phyloP scores from a whole-genome alignment of 768 basidiomycete genomes.

The Suillus luteus region DNA sequence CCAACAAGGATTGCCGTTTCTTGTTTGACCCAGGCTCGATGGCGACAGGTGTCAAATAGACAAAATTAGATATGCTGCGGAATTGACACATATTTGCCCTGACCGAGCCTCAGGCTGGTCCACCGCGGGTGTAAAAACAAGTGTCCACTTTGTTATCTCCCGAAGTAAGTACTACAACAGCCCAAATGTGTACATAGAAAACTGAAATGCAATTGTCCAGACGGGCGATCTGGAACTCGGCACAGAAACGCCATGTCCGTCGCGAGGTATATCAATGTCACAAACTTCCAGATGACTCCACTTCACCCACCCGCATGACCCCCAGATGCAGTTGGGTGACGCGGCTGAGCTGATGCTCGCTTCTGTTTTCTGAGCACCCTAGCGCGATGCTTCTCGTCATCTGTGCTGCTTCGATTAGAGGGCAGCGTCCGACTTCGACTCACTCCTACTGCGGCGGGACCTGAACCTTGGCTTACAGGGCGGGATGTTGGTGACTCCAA shows the following conservation, averaged over 20 bases:
- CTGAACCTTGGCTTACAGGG: constrained; percentile 31
- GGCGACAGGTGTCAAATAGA: not conserved
- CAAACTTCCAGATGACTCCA: constrained; percentile 1
- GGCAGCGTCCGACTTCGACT: constrained; percentile 70
- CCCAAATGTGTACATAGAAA: constrained; percentile 1
- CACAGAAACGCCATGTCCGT: not conserved
- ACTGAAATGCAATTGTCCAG: not conserved
- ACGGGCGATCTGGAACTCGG: not conserved
- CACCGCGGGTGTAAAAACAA: too few relatives aligned
- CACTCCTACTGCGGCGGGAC: constrained; percentile 38
- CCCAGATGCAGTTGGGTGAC: constrained; percentile 15
- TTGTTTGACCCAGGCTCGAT: not conserved
- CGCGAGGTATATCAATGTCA: constrained; percentile 12
- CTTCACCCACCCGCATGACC: constrained; percentile 2
- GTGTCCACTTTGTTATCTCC: not conserved
- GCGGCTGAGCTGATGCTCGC: constrained; percentile 44
- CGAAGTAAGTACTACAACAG: not conserved
- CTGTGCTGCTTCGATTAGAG: constrained; percentile 25
- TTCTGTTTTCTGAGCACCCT: constrained; percentile 55
- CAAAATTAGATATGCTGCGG: constrained; percentile 1
- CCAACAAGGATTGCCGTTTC: not conserved
- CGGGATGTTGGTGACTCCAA: constrained; percentile 43
- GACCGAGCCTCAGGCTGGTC: not conserved
- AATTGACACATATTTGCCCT: not conserved
- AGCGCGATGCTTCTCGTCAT: constrained; percentile 40